These are phyloP conservation scores for Delitschia confertaspora DNA, from an alignment of 495 filamentous ascomycete genomes.

Conservation along the genomic window DNA sequence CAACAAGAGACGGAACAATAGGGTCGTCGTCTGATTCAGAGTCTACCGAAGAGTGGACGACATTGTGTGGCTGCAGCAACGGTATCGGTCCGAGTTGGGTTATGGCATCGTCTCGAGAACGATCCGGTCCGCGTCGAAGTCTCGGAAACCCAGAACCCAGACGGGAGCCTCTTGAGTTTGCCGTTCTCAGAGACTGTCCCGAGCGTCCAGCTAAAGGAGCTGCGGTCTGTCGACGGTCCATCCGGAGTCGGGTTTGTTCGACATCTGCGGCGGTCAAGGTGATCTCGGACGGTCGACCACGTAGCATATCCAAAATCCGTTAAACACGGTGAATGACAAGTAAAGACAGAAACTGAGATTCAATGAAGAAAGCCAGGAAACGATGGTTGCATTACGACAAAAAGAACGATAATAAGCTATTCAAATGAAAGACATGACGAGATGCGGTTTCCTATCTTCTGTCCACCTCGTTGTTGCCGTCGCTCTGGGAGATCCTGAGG, in stretches of 20 bases:
- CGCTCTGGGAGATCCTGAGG: no score
- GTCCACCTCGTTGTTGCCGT: slow-evolving; percentile 1
- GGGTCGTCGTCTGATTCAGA: slow-evolving; percentile 1
- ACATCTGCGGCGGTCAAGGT: slow-evolving; percentile 26
- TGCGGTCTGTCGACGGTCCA: slow-evolving; percentile 14
- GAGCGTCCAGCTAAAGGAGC: not conserved
- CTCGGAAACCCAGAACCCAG: slow-evolving; percentile 4
- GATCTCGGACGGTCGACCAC: slow-evolving; percentile 26
- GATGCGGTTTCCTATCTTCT: not conserved
- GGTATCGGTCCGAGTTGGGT: slow-evolving; percentile 14
- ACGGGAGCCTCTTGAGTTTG: not conserved
- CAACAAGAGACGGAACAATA: no score
- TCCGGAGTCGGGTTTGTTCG: slow-evolving; percentile 19
- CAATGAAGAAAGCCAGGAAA: slow-evolving; percentile 1
- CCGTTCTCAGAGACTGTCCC: not conserved
- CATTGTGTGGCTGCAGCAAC: slow-evolving; percentile 11
- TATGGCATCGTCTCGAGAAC: slow-evolving; percentile 22
- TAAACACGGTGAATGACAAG: not conserved
- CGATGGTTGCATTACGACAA: no score
- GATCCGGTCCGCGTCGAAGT: slow-evolving; percentile 18
- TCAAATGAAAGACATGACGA: not conserved
- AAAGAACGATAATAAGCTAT: no score
- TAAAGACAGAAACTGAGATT: not conserved
- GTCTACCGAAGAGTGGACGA: slow-evolving; percentile 1
- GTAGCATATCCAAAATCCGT: slow-evolving; percentile 20